Conservation (phyloP, 768 basidiomycete genomes). For the Russula emetica region DNA sequence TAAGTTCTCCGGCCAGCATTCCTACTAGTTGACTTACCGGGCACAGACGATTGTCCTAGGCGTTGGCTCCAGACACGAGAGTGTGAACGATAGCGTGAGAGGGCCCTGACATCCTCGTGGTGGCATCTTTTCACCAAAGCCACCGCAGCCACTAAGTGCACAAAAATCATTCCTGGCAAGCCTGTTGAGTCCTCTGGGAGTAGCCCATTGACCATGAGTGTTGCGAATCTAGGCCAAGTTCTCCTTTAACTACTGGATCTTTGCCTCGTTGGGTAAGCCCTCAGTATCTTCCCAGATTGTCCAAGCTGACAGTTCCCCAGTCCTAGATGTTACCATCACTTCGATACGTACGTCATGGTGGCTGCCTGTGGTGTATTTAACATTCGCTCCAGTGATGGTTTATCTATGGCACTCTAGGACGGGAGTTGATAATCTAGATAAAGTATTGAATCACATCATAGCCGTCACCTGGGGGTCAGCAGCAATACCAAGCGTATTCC, state of each 20-base stretch:
- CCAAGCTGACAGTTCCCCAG: slow-evolving; percentile 29
- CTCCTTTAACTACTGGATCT: slow-evolving; percentile 46
- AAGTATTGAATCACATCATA: slow-evolving; percentile 40
- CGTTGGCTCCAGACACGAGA: slow-evolving; percentile 11
- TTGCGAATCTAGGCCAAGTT: slow-evolving; percentile 36
- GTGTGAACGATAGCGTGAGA: slow-evolving; percentile 25
- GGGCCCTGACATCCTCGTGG: not conserved
- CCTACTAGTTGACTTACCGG: not conserved
- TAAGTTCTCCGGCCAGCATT: slow-evolving; percentile 17
- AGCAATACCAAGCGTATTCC: slow-evolving; percentile 36
- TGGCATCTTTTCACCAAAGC: not conserved
- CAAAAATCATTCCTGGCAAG: slow-evolving; percentile 24
- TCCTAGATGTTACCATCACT: slow-evolving; percentile 41
- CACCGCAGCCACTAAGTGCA: slow-evolving; percentile 19
- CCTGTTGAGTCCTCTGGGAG: not conserved
- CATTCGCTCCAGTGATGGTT: slow-evolving; percentile 36
- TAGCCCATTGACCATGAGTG: not conserved
- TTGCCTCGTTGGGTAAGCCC: slow-evolving; percentile 40
- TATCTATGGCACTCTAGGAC: slow-evolving; percentile 41
- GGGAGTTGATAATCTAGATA: slow-evolving; percentile 38
- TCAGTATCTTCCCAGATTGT: not conserved
- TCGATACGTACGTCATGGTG: slow-evolving; percentile 35
- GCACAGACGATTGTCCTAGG: slow-evolving; percentile 20
- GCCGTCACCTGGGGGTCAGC: slow-evolving; percentile 41
- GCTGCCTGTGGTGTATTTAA: not conserved